Evolutionary conservation across 2,329 filamentous ascomycete genomes (phyloP), one percentile per base, ranked within the genome.

Genomic region (Fusarium fujikuroi): DNA sequence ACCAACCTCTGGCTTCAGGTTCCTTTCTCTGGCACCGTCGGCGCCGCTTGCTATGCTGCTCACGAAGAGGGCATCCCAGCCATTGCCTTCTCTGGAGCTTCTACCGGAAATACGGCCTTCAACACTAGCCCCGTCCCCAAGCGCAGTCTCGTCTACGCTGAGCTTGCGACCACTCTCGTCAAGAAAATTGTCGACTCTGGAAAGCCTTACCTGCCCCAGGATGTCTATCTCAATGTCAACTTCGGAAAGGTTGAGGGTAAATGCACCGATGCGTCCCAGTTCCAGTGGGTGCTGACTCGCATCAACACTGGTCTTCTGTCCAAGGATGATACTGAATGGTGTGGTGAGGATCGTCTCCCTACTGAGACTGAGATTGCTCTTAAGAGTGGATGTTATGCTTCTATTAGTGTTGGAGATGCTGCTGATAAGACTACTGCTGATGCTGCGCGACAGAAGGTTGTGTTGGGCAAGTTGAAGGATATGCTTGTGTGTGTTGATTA

Each of bases 151-250:
- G 80, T 93, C n/a, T 93, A 93, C 75, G 90, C 89, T 7, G 85
- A 91, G 58, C 85, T 93, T 9, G 87, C 91, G 2, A 82, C 87
- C 18, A 88, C 86, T 32, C 77, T 93, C 10, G 90, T 89, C 12
- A 81, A 87, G 57, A 83, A 83, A 6, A 76, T 93, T 43, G 77
- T 92, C 34, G 83, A 80, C 3, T 84, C 87, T 0, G 90, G 90
- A 43, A 84, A 84, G 43, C 92, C 92, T 0, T 93, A 92, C 76
- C 84, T 93, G 7, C 91, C 92, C 0, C 75, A 83, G 0, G 85
- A 87, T 50, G 85, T 88, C 40, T 92, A 86, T 79, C 85, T 93
- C 37, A 93, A 93, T 73, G 90, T 93, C 75, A 93, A 93, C 81
- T 92, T 92, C 76, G 89, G 89, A 9, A 80, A 84, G 64, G 86